phyloP scores from a whole-genome alignment of 805 yeast genomes.

The Candida silvicultrix region DNA sequence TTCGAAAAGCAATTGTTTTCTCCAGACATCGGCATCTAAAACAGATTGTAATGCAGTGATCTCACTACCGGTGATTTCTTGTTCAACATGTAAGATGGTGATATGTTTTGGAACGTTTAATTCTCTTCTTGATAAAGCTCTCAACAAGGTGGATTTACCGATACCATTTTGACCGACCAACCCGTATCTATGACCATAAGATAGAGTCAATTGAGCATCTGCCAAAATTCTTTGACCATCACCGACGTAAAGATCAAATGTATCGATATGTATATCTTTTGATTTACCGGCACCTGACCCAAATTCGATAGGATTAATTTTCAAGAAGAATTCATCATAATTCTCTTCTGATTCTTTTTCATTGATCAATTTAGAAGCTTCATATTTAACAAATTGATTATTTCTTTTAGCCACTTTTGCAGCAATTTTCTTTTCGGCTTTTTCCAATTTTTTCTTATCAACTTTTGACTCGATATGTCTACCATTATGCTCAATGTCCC shows the following conservation, averaged over 20 bases:
- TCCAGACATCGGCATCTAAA: conserved; percentile 99
- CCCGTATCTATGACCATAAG: conserved; percentile 95
- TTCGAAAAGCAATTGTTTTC: conserved; percentile 79
- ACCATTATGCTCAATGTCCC: conserved; percentile 88
- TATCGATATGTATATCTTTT: conserved; percentile 92
- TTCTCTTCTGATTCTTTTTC: conserved; percentile 55
- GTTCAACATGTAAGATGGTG: conserved; percentile 94
- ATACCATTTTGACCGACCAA: conserved; percentile 99
- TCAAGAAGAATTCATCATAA: conserved; percentile 91
- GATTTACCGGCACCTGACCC: conserved; percentile 91
- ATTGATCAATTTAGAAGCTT: conserved; percentile 84
- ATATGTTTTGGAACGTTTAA: conserved; percentile 91
- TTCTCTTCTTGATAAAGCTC: conserved; percentile 92
- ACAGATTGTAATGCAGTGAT: conserved; percentile 88
- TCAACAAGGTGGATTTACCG: conserved; percentile 91
- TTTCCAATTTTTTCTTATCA: conserved; percentile 92
- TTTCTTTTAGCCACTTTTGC: conserved; percentile 89
- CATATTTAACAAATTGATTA: conserved; percentile 79
- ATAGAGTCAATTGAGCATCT: conserved; percentile 79
- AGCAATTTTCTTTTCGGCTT: conserved; percentile 95
- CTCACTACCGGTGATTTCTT: conserved; percentile 93
- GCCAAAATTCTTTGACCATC: conserved; percentile 90
- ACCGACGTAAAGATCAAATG: conserved; percentile 91
- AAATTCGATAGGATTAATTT: conserved; percentile 91
- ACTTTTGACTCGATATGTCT: conserved; percentile 90